Percentiles rank a stretch among this genome's conserved stretches.
phyloP scores from a whole-genome alignment of 768 basidiomycete species.

The Leccinum boreale region DNA sequence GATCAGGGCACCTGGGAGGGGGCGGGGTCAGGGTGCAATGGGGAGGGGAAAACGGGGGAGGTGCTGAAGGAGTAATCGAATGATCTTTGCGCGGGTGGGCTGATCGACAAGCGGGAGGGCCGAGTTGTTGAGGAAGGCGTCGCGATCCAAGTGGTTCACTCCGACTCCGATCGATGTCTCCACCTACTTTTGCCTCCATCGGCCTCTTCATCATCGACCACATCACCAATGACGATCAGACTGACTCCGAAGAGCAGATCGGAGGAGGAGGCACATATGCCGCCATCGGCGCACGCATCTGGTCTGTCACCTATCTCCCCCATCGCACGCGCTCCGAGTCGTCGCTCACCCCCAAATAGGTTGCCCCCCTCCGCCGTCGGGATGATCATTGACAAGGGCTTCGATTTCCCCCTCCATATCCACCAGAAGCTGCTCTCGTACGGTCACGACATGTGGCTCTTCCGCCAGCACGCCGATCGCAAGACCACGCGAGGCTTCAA shows the following conservation, averaged over 20 bases:
- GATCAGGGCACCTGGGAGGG: constrained; percentile 61
- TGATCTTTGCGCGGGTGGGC: constrained; percentile 57
- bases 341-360: constrained; percentile 38
- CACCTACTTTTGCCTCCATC: constrained; percentile 56
- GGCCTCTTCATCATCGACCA: constrained; percentile 92
- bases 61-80: constrained; percentile 39
- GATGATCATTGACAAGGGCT: constrained; percentile 82
- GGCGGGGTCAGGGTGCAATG: not conserved
- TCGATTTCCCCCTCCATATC: constrained; percentile 60
- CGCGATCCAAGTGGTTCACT: constrained; percentile 11
- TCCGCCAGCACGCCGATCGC: constrained; percentile 52
- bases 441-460: constrained; percentile 77
- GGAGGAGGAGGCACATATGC: constrained; percentile 90
- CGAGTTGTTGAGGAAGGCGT: constrained; percentile 14
- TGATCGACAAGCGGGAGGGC: constrained; percentile 53
- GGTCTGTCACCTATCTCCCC: constrained; percentile 48
- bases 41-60: constrained; percentile 15
- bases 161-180: constrained; percentile 18
- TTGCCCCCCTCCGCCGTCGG: constrained; percentile 61
- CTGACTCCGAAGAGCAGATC: constrained; percentile 45
- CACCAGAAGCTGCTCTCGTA: constrained; percentile 55
- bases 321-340: not conserved
- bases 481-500: constrained; percentile 75
- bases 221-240: constrained; percentile 32
- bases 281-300: constrained; percentile 76